These are phyloP conservation scores for Pseudonitzschia multistriata DNA, from an alignment of 108 stramenopile genomes.

Conservation along the genomic window DNA sequence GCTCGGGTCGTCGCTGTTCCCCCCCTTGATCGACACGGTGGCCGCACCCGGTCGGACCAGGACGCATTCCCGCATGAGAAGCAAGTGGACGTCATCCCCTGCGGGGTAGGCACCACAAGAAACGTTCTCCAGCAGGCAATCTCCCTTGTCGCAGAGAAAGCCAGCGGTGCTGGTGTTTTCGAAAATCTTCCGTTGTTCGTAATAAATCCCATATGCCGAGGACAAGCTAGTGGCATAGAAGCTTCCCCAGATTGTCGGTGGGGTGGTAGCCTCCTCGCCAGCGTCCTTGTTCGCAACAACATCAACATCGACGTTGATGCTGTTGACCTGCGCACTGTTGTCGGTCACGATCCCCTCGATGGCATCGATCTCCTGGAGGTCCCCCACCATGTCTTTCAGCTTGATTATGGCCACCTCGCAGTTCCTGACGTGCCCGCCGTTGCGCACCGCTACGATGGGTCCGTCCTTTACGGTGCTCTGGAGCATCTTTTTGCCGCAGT, in stretches of 20 bases:
- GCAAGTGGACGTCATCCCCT: background rate
- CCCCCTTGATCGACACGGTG: background rate
- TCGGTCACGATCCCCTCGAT: background rate
- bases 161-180: background rate
- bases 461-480: background rate
- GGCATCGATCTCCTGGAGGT: background rate
- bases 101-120: background rate
- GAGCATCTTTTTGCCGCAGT: background rate
- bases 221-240: too few relatives aligned
- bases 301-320: background rate
- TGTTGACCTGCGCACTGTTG: background rate
- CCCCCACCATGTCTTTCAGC: background rate
- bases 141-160: conserved; percentile 4
- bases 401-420: background rate
- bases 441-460: background rate
- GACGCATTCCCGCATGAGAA: background rate
- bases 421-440: conserved; percentile 1
- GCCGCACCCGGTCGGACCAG: background rate
- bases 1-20: too few relatives aligned
- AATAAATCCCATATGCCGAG: too few relatives aligned
- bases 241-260: background rate
- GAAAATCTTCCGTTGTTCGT: too few relatives aligned
- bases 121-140: background rate
- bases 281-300: background rate
- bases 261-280: background rate